Percentiles rank a stretch among this genome's conserved stretches.
Evolutionary conservation across 2,329 filamentous ascomycete genomes (phyloP).

Genomic region (Sarocladium oryzae): DNA sequence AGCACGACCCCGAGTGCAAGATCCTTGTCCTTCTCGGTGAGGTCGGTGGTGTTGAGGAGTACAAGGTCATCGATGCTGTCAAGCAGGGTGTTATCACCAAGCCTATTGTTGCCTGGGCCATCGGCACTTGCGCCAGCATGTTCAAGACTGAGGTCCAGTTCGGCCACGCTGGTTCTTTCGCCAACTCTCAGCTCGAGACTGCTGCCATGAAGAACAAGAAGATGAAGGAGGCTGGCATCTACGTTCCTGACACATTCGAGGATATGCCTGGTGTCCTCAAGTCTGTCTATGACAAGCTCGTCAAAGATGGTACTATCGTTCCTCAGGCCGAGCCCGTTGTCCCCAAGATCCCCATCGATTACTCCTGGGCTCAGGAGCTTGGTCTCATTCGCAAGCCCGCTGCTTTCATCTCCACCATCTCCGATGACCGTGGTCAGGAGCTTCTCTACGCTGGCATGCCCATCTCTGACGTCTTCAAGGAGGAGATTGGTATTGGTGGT

Average conservation of each 20-base stretch:
- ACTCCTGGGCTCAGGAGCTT: slow-evolving; percentile 98
- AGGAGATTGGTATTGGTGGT: slow-evolving; percentile 98
- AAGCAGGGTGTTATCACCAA: slow-evolving; percentile 94
- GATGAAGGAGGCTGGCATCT: slow-evolving; percentile 92
- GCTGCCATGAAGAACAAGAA: slow-evolving; percentile 93
- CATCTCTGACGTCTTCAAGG: slow-evolving; percentile 98
- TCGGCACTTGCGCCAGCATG: slow-evolving; percentile 98
- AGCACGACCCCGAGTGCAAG: slow-evolving; percentile 96
- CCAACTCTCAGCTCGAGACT: slow-evolving; percentile 99
- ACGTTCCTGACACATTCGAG: slow-evolving; percentile 94
- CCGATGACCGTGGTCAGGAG: slow-evolving; percentile 98
- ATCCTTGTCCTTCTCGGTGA: slow-evolving; percentile 93
- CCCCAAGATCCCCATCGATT: slow-evolving; percentile 99
- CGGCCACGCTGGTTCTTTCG: slow-evolving; percentile 95
- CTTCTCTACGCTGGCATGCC: slow-evolving; percentile 98
- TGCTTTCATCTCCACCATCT: slow-evolving; percentile 99
- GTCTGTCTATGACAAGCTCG: slow-evolving; percentile 80
- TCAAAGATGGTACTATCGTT: slow-evolving; percentile 77
- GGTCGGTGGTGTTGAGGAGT: slow-evolving; percentile 98
- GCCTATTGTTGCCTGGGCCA: slow-evolving; percentile 98
- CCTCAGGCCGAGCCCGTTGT: slow-evolving; percentile 84
- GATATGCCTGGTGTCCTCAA: slow-evolving; percentile 76
- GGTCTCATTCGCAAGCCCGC: slow-evolving; percentile 99
- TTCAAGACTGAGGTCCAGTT: slow-evolving; percentile 99
- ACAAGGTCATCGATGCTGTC: slow-evolving; percentile 97